Evolutionary conservation across 2,329 filamentous ascomycete genomes (phyloP).

Genomic region (Claviceps maximensis): DNA sequence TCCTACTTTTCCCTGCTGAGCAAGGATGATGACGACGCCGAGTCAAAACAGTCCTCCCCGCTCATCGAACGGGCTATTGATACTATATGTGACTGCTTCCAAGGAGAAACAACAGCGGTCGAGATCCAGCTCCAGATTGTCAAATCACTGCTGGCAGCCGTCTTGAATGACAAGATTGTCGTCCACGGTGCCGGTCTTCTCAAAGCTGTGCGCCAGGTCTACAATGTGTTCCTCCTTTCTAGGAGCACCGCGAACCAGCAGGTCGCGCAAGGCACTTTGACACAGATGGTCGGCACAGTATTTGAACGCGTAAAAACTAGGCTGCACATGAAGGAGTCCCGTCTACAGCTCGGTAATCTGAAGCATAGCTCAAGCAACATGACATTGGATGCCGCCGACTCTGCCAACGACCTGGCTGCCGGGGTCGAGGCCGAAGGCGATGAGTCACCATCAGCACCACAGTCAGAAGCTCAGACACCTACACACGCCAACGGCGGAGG

Average conservation of each 20-base stretch:
- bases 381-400: constrained; percentile 35
- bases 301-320: constrained; percentile 88
- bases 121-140: constrained; percentile 97
- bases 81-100: constrained; percentile 98
- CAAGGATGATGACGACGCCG: constrained; percentile 23
- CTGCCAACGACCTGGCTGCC: constrained; percentile 22
- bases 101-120: constrained; percentile 82
- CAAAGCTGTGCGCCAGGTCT: constrained; percentile 94
- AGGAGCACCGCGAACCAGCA: constrained; percentile 92
- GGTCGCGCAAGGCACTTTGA: constrained; percentile 89
- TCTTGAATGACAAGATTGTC: constrained; percentile 96
- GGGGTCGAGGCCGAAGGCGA: constrained; percentile 22
- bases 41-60: constrained; percentile 38
- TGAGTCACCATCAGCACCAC: constrained; percentile 22
- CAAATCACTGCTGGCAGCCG: constrained; percentile 88
- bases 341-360: constrained; percentile 42
- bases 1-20: constrained; percentile 82
- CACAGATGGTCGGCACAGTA: constrained; percentile 97
- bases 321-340: constrained; percentile 74
- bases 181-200: constrained; percentile 92
- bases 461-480: constrained; percentile 16
- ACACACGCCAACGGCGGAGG: constrained; percentile 24
- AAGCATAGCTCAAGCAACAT: constrained; percentile 39
- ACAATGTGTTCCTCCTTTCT: constrained; percentile 96
- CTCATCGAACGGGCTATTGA: constrained; percentile 96